These are phyloP conservation scores for Smallanthus sonchifolius DNA, from an alignment of 129 eudicot genomes.

Conservation along the genomic window DNA sequence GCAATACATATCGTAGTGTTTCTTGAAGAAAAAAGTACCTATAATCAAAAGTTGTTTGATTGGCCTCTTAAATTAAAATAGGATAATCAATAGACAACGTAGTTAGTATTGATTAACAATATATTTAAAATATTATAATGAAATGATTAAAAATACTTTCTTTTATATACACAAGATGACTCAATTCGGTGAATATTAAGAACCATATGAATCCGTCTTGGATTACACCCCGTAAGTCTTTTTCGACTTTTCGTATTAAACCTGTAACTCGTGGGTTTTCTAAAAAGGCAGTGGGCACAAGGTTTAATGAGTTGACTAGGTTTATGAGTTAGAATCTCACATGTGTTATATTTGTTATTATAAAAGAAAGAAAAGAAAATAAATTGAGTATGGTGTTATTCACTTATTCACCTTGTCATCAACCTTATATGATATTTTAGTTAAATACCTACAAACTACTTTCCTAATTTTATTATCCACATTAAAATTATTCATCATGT, in stretches of 20 bases:
- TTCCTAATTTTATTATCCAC: no score
- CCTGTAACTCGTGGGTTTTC: neutral
- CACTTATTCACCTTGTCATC: no score
- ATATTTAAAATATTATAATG: neutral
- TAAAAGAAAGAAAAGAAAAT: neutral
- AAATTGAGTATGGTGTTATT: no score
- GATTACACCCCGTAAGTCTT: neutral
- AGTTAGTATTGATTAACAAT: neutral
- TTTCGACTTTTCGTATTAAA: neutral
- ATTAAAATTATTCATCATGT: no score
- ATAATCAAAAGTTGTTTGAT: neutral
- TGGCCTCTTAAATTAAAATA: neutral
- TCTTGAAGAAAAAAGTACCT: neutral
- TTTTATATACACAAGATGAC: neutral
- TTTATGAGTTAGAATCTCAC: neutral
- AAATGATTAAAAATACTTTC: neutral
- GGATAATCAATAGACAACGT: neutral
- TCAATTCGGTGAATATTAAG: neutral
- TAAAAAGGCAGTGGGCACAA: neutral
- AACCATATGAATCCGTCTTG: neutral
- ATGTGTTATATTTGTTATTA: neutral
- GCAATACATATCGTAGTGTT: neutral
- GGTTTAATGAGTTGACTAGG: neutral
- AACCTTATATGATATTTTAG: no score
- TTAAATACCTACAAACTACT: no score